Percentiles rank a stretch among this genome's conserved stretches.
Evolutionary conservation across 1,284 basidiomycete species (phyloP).

Genomic region (Coriolopsis trogii): DNA sequence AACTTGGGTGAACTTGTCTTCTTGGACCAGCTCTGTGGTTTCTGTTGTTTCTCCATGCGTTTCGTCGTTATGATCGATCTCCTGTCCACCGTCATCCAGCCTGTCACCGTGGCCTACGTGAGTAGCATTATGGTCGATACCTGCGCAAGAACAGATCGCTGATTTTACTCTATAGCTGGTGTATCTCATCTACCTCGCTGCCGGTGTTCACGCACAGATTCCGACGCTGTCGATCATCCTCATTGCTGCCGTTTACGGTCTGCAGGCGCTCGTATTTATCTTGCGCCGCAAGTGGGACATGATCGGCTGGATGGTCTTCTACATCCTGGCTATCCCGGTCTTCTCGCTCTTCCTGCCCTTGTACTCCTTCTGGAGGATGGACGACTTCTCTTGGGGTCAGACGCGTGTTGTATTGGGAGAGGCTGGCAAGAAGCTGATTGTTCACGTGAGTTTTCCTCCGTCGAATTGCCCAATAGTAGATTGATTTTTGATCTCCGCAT

Average conservation of each 20-base stretch:
- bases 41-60: conserved; percentile 99
- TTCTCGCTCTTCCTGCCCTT: conserved; percentile 94
- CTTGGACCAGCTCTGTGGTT: conserved; percentile 92
- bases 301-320: conserved; percentile 98
- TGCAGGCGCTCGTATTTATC: conserved; percentile 87
- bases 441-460: conserved; percentile 74
- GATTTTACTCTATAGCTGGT: too few relatives aligned
- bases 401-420: conserved; percentile 95
- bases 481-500: conserved; percentile 6
- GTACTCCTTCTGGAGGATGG: conserved; percentile 99
- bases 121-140: conserved; percentile 38
- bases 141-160: conserved; percentile 17
- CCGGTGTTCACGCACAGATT: conserved; percentile 62
- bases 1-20: conserved; percentile 94
- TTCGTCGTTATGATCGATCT: conserved; percentile 98
- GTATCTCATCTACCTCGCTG: conserved; percentile 83
- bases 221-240: conserved; percentile 86
- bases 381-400: conserved; percentile 98
- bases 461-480: conserved; percentile 16
- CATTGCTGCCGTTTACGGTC: conserved; percentile 92
- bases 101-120: conserved; percentile 94
- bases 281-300: conserved; percentile 93
- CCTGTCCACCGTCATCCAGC: conserved; percentile 84
- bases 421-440: conserved; percentile 91
- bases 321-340: conserved; percentile 88